Conservation (phyloP, 2,329 filamentous ascomycete species). For the Xylaria sp. region DNA sequence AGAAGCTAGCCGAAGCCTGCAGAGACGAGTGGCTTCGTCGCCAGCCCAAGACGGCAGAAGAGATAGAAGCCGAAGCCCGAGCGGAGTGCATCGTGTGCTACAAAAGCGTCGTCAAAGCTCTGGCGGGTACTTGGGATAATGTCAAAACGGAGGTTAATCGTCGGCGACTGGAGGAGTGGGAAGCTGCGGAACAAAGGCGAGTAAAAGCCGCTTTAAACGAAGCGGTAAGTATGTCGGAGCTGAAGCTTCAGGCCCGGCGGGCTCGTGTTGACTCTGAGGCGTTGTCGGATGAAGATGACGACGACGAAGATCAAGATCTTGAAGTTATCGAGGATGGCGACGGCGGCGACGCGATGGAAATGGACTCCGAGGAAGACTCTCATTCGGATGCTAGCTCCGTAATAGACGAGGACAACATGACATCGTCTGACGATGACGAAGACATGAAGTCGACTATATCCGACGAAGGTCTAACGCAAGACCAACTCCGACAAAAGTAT, state of each 20-base stretch:
- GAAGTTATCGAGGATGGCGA: constrained; percentile 61
- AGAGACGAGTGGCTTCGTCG: constrained; percentile 78
- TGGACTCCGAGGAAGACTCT: constrained; percentile 49
- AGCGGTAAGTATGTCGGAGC: constrained; percentile 77
- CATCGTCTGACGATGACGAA: constrained; percentile 71
- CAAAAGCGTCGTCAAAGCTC: constrained; percentile 72
- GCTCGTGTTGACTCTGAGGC: constrained; percentile 65
- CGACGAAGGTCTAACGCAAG: constrained; percentile 74
- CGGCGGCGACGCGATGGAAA: constrained; percentile 56
- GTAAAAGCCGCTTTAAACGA: constrained; percentile 77
- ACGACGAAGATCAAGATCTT: constrained; percentile 50
- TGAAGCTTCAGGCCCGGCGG: constrained; percentile 72
- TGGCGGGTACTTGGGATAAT: constrained; percentile 72
- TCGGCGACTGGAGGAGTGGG: constrained; percentile 69
- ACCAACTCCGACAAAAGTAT: constrained; percentile 76
- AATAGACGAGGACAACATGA: constrained; percentile 68
- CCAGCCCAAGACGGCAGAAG: constrained; percentile 80
- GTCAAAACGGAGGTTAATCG: constrained; percentile 71
- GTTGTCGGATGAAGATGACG: constrained; percentile 55
- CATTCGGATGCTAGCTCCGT: constrained; percentile 53
- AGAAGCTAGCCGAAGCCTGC: constrained; percentile 81
- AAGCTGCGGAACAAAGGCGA: constrained; percentile 71
- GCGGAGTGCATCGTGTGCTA: constrained; percentile 75
- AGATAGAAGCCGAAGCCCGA: constrained; percentile 81
- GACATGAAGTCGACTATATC: constrained; percentile 63